These are phyloP conservation scores for Olyra latifolia DNA, from an alignment of 176 grass and related monocot genomes.

Conservation along the genomic window DNA sequence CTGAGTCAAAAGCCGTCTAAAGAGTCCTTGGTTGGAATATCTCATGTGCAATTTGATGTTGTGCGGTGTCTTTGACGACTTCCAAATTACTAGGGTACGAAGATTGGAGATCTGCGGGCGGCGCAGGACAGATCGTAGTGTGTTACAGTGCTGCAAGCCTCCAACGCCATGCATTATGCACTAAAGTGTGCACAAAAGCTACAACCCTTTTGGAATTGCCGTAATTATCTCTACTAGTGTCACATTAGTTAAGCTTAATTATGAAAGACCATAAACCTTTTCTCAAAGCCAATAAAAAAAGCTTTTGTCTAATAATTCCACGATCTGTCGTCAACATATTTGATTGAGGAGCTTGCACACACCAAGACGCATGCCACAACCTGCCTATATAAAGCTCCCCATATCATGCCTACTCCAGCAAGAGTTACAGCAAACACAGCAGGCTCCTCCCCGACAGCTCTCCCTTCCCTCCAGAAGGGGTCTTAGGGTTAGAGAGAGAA, in stretches of 20 bases:
- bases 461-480: conserved; percentile 32
- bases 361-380: neutral
- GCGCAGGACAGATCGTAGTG: conserved; percentile 10
- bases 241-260: neutral
- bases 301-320: neutral
- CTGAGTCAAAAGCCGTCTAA: neutral
- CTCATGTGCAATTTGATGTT: conserved; percentile 1
- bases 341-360: neutral
- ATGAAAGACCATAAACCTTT: neutral
- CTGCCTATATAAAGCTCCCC: conserved; percentile 38
- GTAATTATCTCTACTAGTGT: conserved; percentile 15
- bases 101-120: neutral
- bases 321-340: neutral
- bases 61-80: conserved; percentile 7
- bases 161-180: neutral
- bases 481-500: conserved; percentile 40
- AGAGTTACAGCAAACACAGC: conserved; percentile 39
- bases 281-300: neutral
- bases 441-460: conserved; percentile 19
- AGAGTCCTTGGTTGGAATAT: neutral
- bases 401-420: neutral
- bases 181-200: conserved; percentile 24
- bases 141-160: neutral
- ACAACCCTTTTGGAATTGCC: conserved; percentile 6
- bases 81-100: neutral